Evolutionary conservation across 192 early-diverging fungal genomes (phyloP), one percentile per base, ranked within the genome.

Genomic region (Dimargaris xerosporica): DNA sequence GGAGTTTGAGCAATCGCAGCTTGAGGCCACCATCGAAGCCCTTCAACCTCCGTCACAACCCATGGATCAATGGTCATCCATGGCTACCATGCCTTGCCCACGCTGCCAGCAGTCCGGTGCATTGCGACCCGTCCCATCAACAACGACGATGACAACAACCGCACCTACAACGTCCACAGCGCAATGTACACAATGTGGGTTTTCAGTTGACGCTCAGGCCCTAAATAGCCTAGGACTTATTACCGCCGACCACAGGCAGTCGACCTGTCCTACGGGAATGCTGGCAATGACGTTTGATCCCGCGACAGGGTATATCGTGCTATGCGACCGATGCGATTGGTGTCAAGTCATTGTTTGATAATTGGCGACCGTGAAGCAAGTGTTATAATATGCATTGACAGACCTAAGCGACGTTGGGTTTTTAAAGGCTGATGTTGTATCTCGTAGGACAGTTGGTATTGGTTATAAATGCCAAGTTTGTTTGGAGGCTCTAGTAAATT

Each of bases 291-390:
- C 54, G 16, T 31, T 55, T 30, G 54, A 55, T 5, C 54, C 54
- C 7, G 13, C 29, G 26, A 31, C 30, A 6, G 54, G 54, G 54
- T 55, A 55, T 25, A 31, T 55, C 16, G 29, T 55, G 13, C 13
- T 55, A 25, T 55, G 54, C 13, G 30, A 28, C n/a, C 54, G 25
- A 55, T 55, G 54, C 54, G 54, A 55, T 30, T 55, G 25, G 13
- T 55, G 54, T 30, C 54, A 55, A 55, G n/a, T 55, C 16, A 29
- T 25, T 55, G 30, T 6, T 31, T 29, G 16, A 50, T 50, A 50
- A 50, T 50, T 10, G 5, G 19, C 3, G 10, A 5, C 5, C 10
- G 2, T 21, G 2, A 21, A 50, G 10, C 23, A 50, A 10, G 2
- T 25, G 23, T 50, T 19, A 25, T 10, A 4, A 5, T 50, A 5